Percentiles rank a stretch among this genome's conserved stretches.
These are phyloP conservation scores for Trypanosoma grayi DNA, from an alignment of 208 protist genomes.

Conservation along the genomic window DNA sequence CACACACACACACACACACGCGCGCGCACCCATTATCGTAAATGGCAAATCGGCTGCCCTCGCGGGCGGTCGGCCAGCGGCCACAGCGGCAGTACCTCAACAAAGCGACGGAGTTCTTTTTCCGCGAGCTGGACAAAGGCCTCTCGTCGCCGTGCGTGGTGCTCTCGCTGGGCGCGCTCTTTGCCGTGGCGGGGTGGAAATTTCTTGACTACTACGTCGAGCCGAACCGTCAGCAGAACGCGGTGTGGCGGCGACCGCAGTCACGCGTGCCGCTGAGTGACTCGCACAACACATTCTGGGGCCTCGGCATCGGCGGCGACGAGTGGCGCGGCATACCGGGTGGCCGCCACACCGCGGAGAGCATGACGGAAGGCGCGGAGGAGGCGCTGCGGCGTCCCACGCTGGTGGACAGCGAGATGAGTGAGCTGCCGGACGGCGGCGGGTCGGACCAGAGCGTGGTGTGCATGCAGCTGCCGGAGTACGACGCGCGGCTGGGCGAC, in stretches of 20 bases:
- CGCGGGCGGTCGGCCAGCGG: conserved; percentile 37
- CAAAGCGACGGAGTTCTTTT: conserved; percentile 73
- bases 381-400: conserved; percentile 65
- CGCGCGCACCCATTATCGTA: background rate
- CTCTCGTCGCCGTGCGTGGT: conserved; percentile 70
- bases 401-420: conserved; percentile 69
- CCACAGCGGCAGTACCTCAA: conserved; percentile 45
- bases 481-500: conserved; percentile 52
- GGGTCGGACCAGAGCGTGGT: conserved; percentile 53
- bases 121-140: conserved; percentile 80
- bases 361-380: conserved; percentile 38
- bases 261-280: conserved; percentile 64
- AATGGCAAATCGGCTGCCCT: conserved; percentile 14
- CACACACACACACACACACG: background rate
- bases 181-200: conserved; percentile 56
- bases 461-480: conserved; percentile 82
- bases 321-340: background rate
- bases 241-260: conserved; percentile 35
- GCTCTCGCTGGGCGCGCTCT: conserved; percentile 41
- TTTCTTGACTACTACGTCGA: conserved; percentile 54
- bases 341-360: conserved; percentile 28
- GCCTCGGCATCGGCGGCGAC: conserved; percentile 31
- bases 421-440: conserved; percentile 46
- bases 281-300: conserved; percentile 81
- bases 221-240: conserved; percentile 43